These are phyloP conservation scores for Zymoseptoria brevis DNA, from an alignment of 2,329 filamentous ascomycete species.

Conservation along the genomic window DNA sequence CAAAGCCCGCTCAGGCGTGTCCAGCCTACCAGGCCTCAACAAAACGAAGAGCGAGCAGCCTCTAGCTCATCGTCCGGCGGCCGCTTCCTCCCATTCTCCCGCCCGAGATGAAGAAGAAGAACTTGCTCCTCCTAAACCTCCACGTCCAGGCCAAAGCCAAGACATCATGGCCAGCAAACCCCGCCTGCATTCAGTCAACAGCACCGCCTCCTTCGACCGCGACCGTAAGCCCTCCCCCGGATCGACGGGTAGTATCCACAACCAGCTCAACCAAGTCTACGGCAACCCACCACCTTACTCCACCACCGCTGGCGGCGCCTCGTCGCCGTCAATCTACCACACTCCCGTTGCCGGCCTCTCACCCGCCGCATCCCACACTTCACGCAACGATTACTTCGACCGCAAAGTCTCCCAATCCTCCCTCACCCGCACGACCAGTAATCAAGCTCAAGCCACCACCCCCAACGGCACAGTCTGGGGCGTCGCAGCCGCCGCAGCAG, in stretches of 20 bases:
- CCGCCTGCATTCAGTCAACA: constrained; percentile 15
- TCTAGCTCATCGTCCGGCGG: not conserved
- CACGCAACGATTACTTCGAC: constrained; percentile 26
- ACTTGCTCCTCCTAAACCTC: constrained; percentile 26
- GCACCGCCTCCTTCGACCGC: constrained; percentile 7
- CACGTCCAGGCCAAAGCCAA: constrained; percentile 20
- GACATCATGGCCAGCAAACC: constrained; percentile 18
- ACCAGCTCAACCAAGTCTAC: constrained; percentile 5
- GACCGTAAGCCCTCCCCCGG: constrained; percentile 5
- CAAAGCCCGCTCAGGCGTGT: constrained; percentile 9
- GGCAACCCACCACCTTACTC: constrained; percentile 17
- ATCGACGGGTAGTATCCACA: not conserved
- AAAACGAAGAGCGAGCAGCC: not conserved
- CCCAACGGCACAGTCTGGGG: not conserved
- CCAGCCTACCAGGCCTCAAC: not conserved
- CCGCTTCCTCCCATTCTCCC: not conserved
- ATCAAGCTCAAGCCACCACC: constrained; percentile 11
- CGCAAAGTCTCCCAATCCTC: constrained; percentile 3
- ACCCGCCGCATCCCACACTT: constrained; percentile 13
- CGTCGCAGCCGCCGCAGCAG: constrained; percentile 29
- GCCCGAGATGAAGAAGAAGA: constrained; percentile 24
- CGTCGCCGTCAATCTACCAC: constrained; percentile 30
- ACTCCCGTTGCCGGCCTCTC: constrained; percentile 20
- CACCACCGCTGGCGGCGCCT: constrained; percentile 17
- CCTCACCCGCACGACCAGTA: constrained; percentile 8